Base-by-base conservation (phyloP, 352 stramenopile genomes). In the Phytophthora pisi region DNA sequence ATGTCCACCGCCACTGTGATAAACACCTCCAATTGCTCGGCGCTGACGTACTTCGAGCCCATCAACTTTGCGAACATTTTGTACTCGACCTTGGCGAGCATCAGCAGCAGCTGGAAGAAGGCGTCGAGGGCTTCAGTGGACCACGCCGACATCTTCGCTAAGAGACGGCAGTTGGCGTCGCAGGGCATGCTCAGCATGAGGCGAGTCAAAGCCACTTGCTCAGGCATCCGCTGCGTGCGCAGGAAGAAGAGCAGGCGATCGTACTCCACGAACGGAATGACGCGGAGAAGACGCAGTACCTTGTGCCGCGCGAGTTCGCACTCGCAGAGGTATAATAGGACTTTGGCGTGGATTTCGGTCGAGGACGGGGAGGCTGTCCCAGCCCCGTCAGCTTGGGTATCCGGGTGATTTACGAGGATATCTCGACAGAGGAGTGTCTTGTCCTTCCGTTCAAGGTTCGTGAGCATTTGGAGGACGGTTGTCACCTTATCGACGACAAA, bases 41-140 rank as follows among this genome's bases (percentile, higher is more conserved):
- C 28, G 6, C 46, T 79, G n/a, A 90, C 71, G 38, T 90, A 72
- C 31, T 66, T 53, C 2, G 77, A 89, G 0, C 81, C 77, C 42
- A 90, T 67, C 24, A 92, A 49, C 20, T 86, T 87, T 0, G 81
- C 69, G 3, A 90, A 51, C 60, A 71, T 76, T 42, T 77, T 80
- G 65, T 85, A 89, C 66, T 90, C 80, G 2, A 84, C 67, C n/a
- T 82, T 86, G 1, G 81, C 79, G 4, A 90, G 74, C 40, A 92
- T 78, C 31, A 92, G 45, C 24, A 90, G 57, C 16, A 90, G 42
- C 52, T 89, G 77, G 46, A 92, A 92, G 53, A 90, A 89, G 10
- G 83, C 72, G 31, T 92, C 84, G 20, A 89, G 65, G 2, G 64
- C 58, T 52, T 90, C 75, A 2, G 58, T 75, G 4, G 70, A 30